Evolutionary conservation across 1,284 basidiomycete species (phyloP), one percentile per base, ranked within the genome.

Genomic region (Schizopora paradoxa): DNA sequence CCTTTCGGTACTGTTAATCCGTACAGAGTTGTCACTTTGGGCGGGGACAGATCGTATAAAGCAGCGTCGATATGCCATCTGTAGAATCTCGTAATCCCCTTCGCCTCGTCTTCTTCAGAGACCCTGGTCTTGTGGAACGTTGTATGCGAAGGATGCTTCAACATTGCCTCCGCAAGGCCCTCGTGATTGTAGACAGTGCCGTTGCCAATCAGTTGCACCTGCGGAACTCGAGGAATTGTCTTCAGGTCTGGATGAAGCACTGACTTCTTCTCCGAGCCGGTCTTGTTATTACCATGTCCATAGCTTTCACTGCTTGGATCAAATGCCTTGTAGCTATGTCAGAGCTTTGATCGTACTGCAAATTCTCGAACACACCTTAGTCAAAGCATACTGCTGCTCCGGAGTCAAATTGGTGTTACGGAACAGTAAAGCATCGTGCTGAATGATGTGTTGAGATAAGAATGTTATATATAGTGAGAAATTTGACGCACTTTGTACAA

Each of bases 41-140:
- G 92, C n/a, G 89, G 89, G 18, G 79, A 77, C 19, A 91, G 76
- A 51, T 88, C 82, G 63, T 95, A 96, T 21, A 95, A 66, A 0
- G 92, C 92, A 1, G 92, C 92, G 58, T 96, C 92, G 63, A 95
- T 94, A 66, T 95, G 91, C 90, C 91, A 92, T 44, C 90, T 74
- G 62, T 92, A 93, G 73, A 90, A 94, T 23, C 91, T 77, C 8
- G 91, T 94, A 34, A 72, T 64, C 21, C 88, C 88, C 43, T 76
- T 73, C 7, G 68, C 77, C 56, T 88, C 85, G 52, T 95, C 91
- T 55, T 86, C 86, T 2, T 76, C 71, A 2, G 82, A 80, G 22
- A 93, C 74, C n/a, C 67, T 67, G 26, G 83, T 83, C 67, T 89
- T 90, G 72, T 96, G 93, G 68, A 96, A 96, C 1, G 87, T 88